Conservation (phyloP, 768 basidiomycete genomes). For the Tulasnella sp. region DNA sequence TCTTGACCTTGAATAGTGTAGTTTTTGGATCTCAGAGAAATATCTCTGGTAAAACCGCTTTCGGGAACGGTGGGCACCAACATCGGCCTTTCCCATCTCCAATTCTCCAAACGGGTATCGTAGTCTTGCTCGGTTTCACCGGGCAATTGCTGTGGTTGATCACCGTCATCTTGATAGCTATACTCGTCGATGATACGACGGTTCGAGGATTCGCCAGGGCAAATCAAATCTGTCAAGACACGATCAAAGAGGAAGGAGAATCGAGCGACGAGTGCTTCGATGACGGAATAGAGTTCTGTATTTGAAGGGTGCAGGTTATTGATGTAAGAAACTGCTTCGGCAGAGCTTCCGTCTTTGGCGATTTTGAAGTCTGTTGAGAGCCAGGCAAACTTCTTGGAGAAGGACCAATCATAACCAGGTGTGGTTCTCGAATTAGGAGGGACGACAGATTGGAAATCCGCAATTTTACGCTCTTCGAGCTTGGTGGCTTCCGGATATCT, state of each 20-base stretch:
- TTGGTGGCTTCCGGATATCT: constrained; percentile 28
- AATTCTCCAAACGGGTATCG: background rate
- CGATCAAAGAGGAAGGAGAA: constrained; percentile 20
- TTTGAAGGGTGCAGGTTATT: constrained; percentile 21
- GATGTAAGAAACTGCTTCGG: constrained; percentile 13
- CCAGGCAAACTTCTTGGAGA: constrained; percentile 21
- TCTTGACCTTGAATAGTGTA: constrained; percentile 5
- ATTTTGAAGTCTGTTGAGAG: constrained; percentile 19
- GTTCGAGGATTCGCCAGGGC: background rate
- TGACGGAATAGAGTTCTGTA: constrained; percentile 14
- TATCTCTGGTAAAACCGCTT: background rate
- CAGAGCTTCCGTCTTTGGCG: background rate
- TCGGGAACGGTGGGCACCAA: constrained; percentile 8
- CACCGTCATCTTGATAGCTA: background rate
- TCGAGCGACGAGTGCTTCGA: constrained; percentile 9
- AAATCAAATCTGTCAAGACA: constrained; percentile 15
- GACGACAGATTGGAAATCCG: background rate
- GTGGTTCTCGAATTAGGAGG: background rate
- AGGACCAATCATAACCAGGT: background rate
- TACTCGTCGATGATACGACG: background rate
- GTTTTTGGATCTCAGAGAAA: background rate
- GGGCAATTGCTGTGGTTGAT: background rate
- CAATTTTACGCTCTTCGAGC: background rate
- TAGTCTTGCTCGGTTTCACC: background rate
- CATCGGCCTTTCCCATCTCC: background rate